A percentile compares a stretch with the other conserved stretches of the same genome.
Evolutionary conservation across 371 early-diverging fungal genomes (phyloP).

Genomic region (Rhizomucor miehei): DNA sequence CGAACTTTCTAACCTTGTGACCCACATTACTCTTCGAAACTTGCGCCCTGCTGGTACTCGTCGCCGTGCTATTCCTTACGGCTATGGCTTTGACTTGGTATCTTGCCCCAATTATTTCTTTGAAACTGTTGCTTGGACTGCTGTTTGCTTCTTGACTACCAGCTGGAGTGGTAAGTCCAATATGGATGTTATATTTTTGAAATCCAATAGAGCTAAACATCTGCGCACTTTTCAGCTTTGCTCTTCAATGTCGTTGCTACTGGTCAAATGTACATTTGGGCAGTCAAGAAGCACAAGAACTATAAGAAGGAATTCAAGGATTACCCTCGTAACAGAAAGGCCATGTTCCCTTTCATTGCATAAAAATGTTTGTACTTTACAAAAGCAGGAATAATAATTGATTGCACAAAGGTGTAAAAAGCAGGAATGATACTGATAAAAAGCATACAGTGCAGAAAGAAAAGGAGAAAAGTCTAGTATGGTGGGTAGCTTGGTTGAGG

Average conservation of each 20-base stretch:
- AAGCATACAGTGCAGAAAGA: not conserved
- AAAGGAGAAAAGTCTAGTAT: slow-evolving; percentile 3
- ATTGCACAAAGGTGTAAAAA: not conserved
- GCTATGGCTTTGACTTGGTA: slow-evolving; percentile 92
- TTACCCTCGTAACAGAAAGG: slow-evolving; percentile 88
- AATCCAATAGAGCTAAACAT: slow-evolving; percentile 1
- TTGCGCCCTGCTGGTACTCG: slow-evolving; percentile 91
- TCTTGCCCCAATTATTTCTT: slow-evolving; percentile 94
- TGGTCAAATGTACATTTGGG: slow-evolving; percentile 95
- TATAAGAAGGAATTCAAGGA: slow-evolving; percentile 91
- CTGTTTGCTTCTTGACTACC: slow-evolving; percentile 73
- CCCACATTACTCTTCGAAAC: slow-evolving; percentile 86
- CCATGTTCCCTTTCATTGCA: slow-evolving; percentile 86
- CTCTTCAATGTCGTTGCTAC: slow-evolving; percentile 81
- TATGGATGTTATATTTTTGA: not conserved
- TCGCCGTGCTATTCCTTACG: slow-evolving; percentile 86
- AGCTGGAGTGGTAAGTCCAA: slow-evolving; percentile 61
- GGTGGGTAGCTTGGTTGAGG: slow-evolving; percentile 19
- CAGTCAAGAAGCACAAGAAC: slow-evolving; percentile 91
- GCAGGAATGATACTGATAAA: not conserved
- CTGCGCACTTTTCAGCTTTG: slow-evolving; percentile 43
- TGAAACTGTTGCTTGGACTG: slow-evolving; percentile 86
- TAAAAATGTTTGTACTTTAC: slow-evolving; percentile 25
- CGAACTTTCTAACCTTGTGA: slow-evolving; percentile 82
- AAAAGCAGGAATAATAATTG: not conserved